Evolutionary conservation across 768 basidiomycete species (phyloP).

Genomic region (Mycena capillaripes): DNA sequence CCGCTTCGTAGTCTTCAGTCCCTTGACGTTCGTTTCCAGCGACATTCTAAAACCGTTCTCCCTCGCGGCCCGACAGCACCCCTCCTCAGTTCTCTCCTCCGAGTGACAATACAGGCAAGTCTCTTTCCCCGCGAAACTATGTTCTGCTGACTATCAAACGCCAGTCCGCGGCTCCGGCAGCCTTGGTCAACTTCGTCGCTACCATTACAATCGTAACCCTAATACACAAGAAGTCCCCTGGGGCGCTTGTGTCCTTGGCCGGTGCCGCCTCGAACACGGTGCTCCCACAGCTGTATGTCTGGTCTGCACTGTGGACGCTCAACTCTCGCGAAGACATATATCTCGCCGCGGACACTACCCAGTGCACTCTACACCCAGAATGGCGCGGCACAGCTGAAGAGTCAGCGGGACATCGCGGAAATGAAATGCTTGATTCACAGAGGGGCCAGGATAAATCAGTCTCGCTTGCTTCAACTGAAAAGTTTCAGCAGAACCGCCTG

Average conservation of each 20-base stretch:
- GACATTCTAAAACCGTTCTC: not conserved
- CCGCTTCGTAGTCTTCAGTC: not conserved
- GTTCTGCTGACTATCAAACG: not conserved
- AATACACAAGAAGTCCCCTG: not conserved
- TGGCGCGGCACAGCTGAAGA: too few species aligned
- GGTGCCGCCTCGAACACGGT: not conserved
- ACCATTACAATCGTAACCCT: too few species aligned
- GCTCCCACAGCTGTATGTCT: not conserved
- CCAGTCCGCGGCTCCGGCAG: not conserved
- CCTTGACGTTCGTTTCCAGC: not conserved
- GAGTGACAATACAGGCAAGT: not conserved
- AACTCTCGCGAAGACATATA: not conserved
- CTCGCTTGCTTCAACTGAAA: too few species aligned
- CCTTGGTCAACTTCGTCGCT: not conserved
- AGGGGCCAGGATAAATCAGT: too few species aligned
- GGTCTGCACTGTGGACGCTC: not conserved
- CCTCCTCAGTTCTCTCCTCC: not conserved
- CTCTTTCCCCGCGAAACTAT: not conserved
- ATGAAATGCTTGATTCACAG: too few species aligned
- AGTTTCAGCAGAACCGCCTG: too few species aligned
- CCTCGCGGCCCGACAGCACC: not conserved
- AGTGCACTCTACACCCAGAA: not conserved
- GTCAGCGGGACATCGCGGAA: too few species aligned
- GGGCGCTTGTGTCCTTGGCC: too few species aligned
- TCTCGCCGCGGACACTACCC: not conserved